Evolutionary conservation across 768 basidiomycete genomes (phyloP).

Genomic region (Russula sp.): DNA sequence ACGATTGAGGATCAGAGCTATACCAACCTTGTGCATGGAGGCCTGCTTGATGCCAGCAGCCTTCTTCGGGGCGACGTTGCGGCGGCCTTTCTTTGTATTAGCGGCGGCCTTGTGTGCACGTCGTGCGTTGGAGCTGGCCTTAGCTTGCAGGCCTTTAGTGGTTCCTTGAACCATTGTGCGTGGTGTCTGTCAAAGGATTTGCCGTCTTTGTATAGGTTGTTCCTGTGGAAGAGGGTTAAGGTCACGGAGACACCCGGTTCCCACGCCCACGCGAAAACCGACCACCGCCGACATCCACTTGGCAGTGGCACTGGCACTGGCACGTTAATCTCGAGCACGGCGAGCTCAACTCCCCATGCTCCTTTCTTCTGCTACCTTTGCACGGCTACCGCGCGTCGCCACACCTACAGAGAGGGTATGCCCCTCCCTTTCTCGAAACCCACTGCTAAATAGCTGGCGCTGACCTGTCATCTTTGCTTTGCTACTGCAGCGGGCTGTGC

Average conservation of each 20-base stretch:
- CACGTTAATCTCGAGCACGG: not conserved
- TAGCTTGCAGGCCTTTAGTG: constrained; percentile 67
- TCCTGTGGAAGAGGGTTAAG: constrained; percentile 8
- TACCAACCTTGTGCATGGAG: constrained; percentile 58
- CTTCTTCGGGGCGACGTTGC: constrained; percentile 80
- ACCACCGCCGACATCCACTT: not conserved
- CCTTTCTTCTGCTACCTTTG: constrained; percentile 30
- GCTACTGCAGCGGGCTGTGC: constrained; percentile 55
- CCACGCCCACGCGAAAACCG: not conserved
- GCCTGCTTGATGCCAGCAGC: constrained; percentile 63
- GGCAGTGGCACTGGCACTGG: too few species aligned
- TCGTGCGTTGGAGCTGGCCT: constrained; percentile 42
- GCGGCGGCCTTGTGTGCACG: constrained; percentile 63
- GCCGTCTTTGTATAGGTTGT: too few species aligned
- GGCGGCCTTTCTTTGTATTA: constrained; percentile 72
- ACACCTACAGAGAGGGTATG: constrained; percentile 13
- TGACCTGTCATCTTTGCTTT: constrained; percentile 1
- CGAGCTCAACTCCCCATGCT: constrained; percentile 33
- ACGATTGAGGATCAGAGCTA: not conserved
- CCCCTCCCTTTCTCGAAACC: not conserved
- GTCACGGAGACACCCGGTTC: constrained; percentile 16
- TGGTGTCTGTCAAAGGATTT: not conserved
- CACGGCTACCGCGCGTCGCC: constrained; percentile 19
- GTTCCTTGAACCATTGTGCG: constrained; percentile 74
- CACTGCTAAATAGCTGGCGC: not conserved